Evolutionary conservation across 495 filamentous ascomycete species (phyloP), one percentile per base, ranked within the genome.

Genomic region (Bathelium albidoporum): DNA sequence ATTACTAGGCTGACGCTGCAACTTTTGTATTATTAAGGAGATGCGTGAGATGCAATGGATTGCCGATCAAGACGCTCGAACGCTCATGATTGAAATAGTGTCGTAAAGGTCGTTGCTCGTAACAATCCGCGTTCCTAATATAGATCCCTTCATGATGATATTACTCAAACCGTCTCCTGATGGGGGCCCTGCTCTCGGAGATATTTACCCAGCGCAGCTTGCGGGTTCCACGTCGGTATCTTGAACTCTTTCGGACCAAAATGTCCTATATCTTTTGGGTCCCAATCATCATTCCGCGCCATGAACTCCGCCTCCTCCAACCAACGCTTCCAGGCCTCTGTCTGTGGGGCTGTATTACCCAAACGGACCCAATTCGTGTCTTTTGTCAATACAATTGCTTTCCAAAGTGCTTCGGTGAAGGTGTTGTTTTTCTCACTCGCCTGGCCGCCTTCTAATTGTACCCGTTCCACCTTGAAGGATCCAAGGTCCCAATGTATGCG

Each of bases 391-490:
- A 77, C 66, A 55, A 80, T 78, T 1, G 70, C 74, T 62, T 76
- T 76, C 75, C 74, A 79, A 10, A 80, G 70, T 2, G 77, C 78
- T 24, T 71, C 66, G 0, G 78, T 80, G 65, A 75, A 79, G 28
- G 67, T 71, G 0, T 59, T 28, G 52, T 70, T 70, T 26, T 67
- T 62, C n/a, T 68, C 65, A 43, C 69, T 69, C 18, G 64, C 59
- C 18, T 66, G 62, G 10, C 71, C 70, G 58, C 64, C 70, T 14
- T 68, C 65, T 43, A 77, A 62, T 12, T 63, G 43, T 53, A 74
- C 62, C 52, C 66, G 65, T n/a, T 64, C 59, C 0, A 79, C 69
- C 4, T 64, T 58, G 66, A 74, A 79, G 60, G 69, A 73, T 4
- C 70, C 66, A 18, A 72, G 61, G 44, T 80, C 76, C 78, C 78